Base-by-base conservation (phyloP, 1,139 yeast species). In the Yamadazyma taylorii region DNA sequence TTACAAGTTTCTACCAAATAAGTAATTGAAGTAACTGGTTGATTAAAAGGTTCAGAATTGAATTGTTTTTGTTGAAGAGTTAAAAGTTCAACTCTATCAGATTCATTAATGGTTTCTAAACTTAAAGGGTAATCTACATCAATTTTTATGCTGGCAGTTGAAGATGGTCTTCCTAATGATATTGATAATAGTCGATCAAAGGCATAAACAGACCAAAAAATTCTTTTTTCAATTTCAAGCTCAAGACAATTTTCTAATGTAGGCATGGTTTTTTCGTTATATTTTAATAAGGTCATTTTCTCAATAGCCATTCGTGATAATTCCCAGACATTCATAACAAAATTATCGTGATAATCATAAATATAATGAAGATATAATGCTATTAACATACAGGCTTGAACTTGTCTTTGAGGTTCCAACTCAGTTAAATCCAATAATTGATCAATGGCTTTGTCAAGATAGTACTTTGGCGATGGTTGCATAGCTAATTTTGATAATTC, bases 1-100 rank as follows among this genome's bases (percentile, higher is more conserved):
- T 40, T 44, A 34, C 53, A 51, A 0, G 56, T 52, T 30, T 48
- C 52, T 12, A 49, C 42, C 11, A 53, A 30, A 24, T 49, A 48
- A 2, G 58, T 50, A 10, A 53, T 44, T 3, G 43, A 36, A 8
- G 56, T 46, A 3, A 51, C 51, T 11, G 47, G 48, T 30, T 45
- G 42, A 14, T 39, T 39, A 15, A 50, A 39, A 6, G 25, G 17
- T 2, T 46, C 44, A 19, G 45, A 15, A 16, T 16, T 6, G n/a
- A 17, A 14, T 24, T 41, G 46, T 33, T 36, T 27, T 9, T 4
- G 24, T 17, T 41, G 48, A n/a, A 37, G 22, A 5, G 34, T 15
- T 12, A 36, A 26, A 6, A 43, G 36, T 11, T 24, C 32, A 7
- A 25, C 29, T 4, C 36, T 24, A 8, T 41, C 30, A 8, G 17